Percentiles rank a stretch among this genome's conserved stretches.
Conservation (phyloP, 2,329 filamentous ascomycete genomes). For the Aspergillus pseudotamarii region DNA sequence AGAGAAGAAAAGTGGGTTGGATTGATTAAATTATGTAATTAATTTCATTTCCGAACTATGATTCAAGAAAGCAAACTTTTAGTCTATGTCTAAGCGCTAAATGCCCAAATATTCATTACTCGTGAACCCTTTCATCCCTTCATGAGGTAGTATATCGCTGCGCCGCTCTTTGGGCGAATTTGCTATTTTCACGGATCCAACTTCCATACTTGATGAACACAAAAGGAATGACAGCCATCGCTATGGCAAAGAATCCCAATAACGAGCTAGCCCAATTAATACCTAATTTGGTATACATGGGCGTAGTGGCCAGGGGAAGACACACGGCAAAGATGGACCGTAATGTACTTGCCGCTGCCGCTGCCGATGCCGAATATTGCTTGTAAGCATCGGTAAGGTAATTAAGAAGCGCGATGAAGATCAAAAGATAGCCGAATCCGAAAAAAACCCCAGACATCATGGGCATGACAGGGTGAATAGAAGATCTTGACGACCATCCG, state of each 20-base stretch:
- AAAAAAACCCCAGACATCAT: constrained; percentile 63
- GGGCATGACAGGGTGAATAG: constrained; percentile 39
- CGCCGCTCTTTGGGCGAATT: not conserved
- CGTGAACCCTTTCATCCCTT: not conserved
- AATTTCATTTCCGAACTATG: not conserved
- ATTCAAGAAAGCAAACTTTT: not conserved
- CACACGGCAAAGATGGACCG: constrained; percentile 53
- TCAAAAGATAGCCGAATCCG: constrained; percentile 55
- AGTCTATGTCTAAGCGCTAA: not conserved
- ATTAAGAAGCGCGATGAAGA: constrained; percentile 68
- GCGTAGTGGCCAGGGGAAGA: constrained; percentile 56
- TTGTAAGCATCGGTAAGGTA: constrained; percentile 73
- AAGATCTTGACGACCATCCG: constrained; percentile 24
- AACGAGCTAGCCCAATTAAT: constrained; percentile 45
- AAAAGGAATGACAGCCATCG: constrained; percentile 23
- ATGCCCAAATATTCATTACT: not conserved
- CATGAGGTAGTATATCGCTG: not conserved
- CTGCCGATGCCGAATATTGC: constrained; percentile 63
- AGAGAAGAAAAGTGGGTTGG: not conserved
- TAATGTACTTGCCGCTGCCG: constrained; percentile 53
- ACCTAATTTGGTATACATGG: constrained; percentile 47
- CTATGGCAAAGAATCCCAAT: constrained; percentile 20
- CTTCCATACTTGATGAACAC: constrained; percentile 23
- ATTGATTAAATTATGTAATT: not conserved
- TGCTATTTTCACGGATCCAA: constrained; percentile 18